Conservation (phyloP, 164 flowering plant species). For the Pachysandra terminalis region DNA sequence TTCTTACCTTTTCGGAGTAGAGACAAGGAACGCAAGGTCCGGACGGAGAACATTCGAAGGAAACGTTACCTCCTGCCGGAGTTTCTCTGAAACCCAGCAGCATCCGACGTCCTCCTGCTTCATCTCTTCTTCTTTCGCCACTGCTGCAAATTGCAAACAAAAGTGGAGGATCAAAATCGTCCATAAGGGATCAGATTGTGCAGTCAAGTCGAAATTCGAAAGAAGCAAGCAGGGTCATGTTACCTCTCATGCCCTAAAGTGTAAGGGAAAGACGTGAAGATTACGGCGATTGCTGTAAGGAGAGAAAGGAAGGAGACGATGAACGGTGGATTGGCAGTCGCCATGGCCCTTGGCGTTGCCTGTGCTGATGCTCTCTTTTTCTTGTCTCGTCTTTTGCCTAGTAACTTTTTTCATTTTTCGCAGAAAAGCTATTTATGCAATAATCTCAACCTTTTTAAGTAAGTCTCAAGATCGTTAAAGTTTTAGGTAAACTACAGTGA, state of each 20-base stretch:
- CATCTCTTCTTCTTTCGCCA: constrained; percentile 9
- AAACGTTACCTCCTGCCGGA: constrained; percentile 46
- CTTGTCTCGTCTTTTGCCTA: not conserved
- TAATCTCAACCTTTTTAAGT: too few relatives aligned
- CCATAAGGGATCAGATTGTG: too few relatives aligned
- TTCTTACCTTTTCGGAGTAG: constrained; percentile 78
- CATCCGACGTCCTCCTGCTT: constrained; percentile 30
- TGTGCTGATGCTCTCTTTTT: not conserved
- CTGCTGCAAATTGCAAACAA: not conserved
- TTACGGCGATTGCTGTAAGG: not conserved
- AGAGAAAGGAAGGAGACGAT: constrained; percentile 5
- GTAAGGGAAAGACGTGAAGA: not conserved
- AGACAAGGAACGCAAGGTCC: constrained; percentile 86
- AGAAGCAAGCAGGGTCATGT: not conserved
- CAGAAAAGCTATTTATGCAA: too few relatives aligned
- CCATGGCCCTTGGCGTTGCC: not conserved
- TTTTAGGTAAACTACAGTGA: too few relatives aligned
- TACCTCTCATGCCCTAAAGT: constrained; percentile 7
- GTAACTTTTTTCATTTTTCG: too few relatives aligned
- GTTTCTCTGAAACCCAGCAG: constrained; percentile 65
- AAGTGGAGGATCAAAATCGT: not conserved
- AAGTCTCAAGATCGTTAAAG: too few relatives aligned
- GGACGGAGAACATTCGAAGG: constrained; percentile 79
- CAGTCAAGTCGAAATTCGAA: not conserved
- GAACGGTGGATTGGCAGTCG: constrained; percentile 8